Evolutionary conservation across 1,139 yeast genomes (phyloP), one percentile per base, ranked within the genome.

Genomic region (Kodamaea sp.): DNA sequence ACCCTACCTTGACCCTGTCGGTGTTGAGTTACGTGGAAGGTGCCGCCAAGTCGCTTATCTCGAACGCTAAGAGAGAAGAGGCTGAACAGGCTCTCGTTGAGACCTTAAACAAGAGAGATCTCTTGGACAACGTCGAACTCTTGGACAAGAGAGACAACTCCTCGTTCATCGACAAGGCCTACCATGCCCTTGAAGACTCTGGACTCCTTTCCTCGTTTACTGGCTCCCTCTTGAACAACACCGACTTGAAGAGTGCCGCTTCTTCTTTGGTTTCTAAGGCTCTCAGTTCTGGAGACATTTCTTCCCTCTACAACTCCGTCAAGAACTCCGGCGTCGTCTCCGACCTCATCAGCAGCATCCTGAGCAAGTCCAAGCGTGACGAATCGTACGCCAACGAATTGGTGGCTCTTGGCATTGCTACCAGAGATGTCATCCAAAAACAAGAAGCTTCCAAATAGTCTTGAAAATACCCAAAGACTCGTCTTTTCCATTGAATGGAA

Each of bases 161-260:
- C n/a, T n/a, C n/a, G n/a, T 46, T 51, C 34, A 26, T 61, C 29
- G 35, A 43, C 30, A 37, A 49, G 10, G 43, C 61, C 12, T 50
- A 59, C 28, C 41, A 43, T 30, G 43, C 52, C 7, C 54, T 63
- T 32, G 35, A 53, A 12, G 46, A 50, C 30, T 54, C 63, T 13
- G 61, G 53, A 7, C 43, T 59, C 25, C 46, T 56, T 15, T 46
- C 51, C 19, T 42, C 47, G 13, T 45, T 59, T 30, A 46, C 59
- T 29, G 39, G 35, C 13, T 45, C 53, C 8, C 43, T 61, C 22
- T 44, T 57, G 34, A 51, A 53, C 37, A 53, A 58, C 41, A 50
- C 48, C 32, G 40, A 47, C 6, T 38, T 57, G 26, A 33, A 42
- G 23, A 37, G 39, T 14, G 44, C 51, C 23, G 60, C 58, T 32